Conservation (phyloP, 1,284 basidiomycete species). For the Ustilago esculenta region DNA sequence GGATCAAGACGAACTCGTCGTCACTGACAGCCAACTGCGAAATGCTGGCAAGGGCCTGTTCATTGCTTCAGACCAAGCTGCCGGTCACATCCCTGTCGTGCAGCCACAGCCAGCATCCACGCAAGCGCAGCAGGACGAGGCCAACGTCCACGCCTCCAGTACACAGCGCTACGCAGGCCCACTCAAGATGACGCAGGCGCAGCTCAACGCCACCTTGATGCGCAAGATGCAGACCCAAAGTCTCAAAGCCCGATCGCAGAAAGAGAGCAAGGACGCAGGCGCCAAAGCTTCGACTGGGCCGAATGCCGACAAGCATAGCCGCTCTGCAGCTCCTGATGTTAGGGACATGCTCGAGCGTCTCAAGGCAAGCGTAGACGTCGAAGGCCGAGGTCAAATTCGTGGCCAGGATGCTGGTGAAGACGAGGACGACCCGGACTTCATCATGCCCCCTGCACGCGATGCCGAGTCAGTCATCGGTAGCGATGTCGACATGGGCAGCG, state of each 20-base stretch:
- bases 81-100: slow-evolving; percentile 28
- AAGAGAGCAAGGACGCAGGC: slow-evolving; percentile 9
- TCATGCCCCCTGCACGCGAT: slow-evolving; percentile 32
- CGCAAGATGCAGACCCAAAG: slow-evolving; percentile 51
- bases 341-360: slow-evolving; percentile 30
- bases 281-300: not conserved
- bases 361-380: slow-evolving; percentile 1
- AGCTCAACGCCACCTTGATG: slow-evolving; percentile 55
- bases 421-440: slow-evolving; percentile 39
- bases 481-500: slow-evolving; percentile 46
- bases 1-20: slow-evolving; percentile 22
- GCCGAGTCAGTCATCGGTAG: slow-evolving; percentile 41
- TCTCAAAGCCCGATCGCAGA: slow-evolving; percentile 33
- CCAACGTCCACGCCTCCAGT: not conserved
- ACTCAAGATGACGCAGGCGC: slow-evolving; percentile 41
- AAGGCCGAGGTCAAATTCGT: slow-evolving; percentile 7
- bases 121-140: slow-evolving; percentile 4
- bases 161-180: slow-evolving; percentile 20
- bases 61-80: slow-evolving; percentile 39
- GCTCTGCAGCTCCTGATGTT: slow-evolving; percentile 29
- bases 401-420: slow-evolving; percentile 28
- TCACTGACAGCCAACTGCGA: slow-evolving; percentile 44
- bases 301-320: not conserved
- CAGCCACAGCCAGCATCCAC: slow-evolving; percentile 15
- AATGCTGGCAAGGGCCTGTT: slow-evolving; percentile 46